These are phyloP conservation scores for Mollisiaceae sp. DNA, from an alignment of 2,329 filamentous ascomycete genomes.

Conservation along the genomic window DNA sequence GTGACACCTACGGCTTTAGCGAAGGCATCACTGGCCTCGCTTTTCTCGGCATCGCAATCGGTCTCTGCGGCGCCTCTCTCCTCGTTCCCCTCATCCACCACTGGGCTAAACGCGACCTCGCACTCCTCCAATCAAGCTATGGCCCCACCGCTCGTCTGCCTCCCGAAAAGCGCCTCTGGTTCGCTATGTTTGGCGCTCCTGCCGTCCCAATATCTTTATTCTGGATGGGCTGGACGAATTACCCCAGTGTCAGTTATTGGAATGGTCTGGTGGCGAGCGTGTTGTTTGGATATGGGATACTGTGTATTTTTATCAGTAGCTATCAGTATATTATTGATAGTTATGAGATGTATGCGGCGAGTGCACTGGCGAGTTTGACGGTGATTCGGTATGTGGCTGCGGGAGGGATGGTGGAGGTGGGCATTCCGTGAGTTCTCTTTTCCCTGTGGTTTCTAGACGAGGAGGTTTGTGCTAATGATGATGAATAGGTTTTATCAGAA, in stretches of 20 bases:
- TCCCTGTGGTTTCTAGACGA: no score
- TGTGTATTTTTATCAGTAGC: conserved; percentile 47
- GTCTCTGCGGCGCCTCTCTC: conserved; percentile 43
- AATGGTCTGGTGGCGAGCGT: conserved; percentile 47
- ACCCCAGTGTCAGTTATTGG: conserved; percentile 47
- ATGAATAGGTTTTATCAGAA: conserved; percentile 28
- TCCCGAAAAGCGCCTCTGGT: conserved; percentile 34
- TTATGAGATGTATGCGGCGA: conserved; percentile 29
- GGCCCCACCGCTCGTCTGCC: conserved; percentile 31
- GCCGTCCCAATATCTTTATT: conserved; percentile 27
- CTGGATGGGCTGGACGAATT: conserved; percentile 35
- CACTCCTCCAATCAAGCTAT: conserved; percentile 8
- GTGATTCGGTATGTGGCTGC: conserved; percentile 31
- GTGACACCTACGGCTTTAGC: conserved; percentile 39
- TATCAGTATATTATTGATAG: conserved; percentile 32
- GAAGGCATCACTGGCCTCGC: conserved; percentile 48
- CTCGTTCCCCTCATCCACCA: conserved; percentile 45
- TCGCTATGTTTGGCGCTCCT: conserved; percentile 29
- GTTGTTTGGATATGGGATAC: conserved; percentile 50
- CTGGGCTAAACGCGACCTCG: conserved; percentile 33
- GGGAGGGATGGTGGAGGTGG: conserved; percentile 29
- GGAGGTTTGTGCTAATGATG: conserved; percentile 5
- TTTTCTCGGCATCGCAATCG: conserved; percentile 50
- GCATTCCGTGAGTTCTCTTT: conserved; percentile 45
- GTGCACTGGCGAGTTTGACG: conserved; percentile 26